phyloP scores from a whole-genome alignment of 2,329 filamentous ascomycete genomes.

The Dothidotthia symphoricarpi region DNA sequence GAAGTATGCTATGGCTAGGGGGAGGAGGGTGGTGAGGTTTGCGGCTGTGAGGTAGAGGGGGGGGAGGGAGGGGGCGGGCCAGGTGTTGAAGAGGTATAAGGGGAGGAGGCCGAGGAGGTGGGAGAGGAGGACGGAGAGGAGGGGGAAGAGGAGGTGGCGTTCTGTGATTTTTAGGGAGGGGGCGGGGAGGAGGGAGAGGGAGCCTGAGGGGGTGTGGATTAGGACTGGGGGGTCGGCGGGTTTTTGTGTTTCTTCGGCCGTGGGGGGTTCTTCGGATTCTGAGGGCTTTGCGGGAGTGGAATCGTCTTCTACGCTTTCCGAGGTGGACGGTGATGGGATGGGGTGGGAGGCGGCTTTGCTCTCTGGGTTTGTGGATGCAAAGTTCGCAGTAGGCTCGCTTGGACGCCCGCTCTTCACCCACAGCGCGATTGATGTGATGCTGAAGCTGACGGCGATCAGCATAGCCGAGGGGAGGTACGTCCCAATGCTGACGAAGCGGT shows the following conservation, averaged over 20 bases:
- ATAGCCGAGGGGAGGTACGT: slow-evolving; percentile 98
- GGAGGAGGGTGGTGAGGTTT: slow-evolving; percentile 36
- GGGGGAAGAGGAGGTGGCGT: slow-evolving; percentile 68
- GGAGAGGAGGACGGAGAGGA: slow-evolving; percentile 67
- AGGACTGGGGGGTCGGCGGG: too few species aligned
- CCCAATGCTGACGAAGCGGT: slow-evolving; percentile 95
- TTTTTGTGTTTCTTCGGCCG: slow-evolving; percentile 5
- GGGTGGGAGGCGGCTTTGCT: slow-evolving; percentile 1
- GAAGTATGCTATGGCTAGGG: slow-evolving; percentile 29
- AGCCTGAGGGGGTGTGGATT: slow-evolving; percentile 20
- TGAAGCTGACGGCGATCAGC: slow-evolving; percentile 91
- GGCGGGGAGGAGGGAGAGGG: slow-evolving; percentile 42
- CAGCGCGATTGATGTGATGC: slow-evolving; percentile 89
- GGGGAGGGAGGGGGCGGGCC: slow-evolving; percentile 51
- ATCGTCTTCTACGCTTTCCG: background rate
- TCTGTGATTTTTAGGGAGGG: slow-evolving; percentile 49
- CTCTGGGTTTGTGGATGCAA: slow-evolving; percentile 22
- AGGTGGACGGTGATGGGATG: too few species aligned
- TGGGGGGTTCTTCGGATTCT: slow-evolving; percentile 62
- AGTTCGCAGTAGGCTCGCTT: slow-evolving; percentile 19
- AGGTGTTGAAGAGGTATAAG: slow-evolving; percentile 81
- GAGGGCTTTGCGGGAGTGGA: too few species aligned
- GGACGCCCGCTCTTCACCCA: slow-evolving; percentile 79
- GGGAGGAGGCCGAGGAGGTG: slow-evolving; percentile 79
- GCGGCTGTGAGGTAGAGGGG: slow-evolving; percentile 32